Conservation (phyloP, 164 flowering plant genomes). For the Akebia trifoliata region DNA sequence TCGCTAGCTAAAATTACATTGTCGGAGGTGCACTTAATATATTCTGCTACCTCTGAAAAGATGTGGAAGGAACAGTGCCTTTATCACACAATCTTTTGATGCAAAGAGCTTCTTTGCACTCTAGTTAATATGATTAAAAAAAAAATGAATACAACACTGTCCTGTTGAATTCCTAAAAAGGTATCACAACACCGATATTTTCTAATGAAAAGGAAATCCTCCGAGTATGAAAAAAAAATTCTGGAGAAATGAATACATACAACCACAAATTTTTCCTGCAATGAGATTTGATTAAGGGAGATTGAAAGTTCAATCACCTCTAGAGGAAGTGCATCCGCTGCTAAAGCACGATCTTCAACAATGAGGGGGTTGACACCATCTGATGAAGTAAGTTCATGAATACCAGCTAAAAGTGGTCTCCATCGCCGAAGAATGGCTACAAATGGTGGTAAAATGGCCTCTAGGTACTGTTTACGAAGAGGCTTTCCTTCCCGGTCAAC, state of each 20-base stretch:
- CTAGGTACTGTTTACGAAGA: constrained; percentile 86
- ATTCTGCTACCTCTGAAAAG: too few species aligned
- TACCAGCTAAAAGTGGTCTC: constrained; percentile 96
- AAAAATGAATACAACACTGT: too few species aligned
- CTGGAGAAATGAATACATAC: too few species aligned
- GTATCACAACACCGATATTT: background rate
- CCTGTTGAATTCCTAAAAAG: background rate
- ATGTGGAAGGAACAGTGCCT: too few species aligned
- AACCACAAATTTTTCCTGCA: too few species aligned
- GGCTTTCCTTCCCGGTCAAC: constrained; percentile 71
- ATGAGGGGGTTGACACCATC: constrained; percentile 89
- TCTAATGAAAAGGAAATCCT: too few species aligned
- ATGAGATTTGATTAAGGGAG: background rate
- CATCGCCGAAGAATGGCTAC: constrained; percentile 91
- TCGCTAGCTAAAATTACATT: too few species aligned
- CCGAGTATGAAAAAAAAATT: too few species aligned
- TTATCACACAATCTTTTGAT: too few species aligned
- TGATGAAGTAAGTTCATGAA: constrained; percentile 87
- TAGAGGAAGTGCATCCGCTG: constrained; percentile 93
- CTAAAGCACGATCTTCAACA: constrained; percentile 90
- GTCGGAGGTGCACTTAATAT: too few species aligned
- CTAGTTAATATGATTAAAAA: too few species aligned
- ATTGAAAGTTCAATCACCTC: constrained; percentile 53
- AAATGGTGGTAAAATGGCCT: constrained; percentile 92
- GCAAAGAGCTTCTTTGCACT: too few species aligned